Percentiles rank a stretch among this genome's conserved stretches.
Evolutionary conservation across 2,329 filamentous ascomycete species (phyloP).

Genomic region (Aureobasidium lini): DNA sequence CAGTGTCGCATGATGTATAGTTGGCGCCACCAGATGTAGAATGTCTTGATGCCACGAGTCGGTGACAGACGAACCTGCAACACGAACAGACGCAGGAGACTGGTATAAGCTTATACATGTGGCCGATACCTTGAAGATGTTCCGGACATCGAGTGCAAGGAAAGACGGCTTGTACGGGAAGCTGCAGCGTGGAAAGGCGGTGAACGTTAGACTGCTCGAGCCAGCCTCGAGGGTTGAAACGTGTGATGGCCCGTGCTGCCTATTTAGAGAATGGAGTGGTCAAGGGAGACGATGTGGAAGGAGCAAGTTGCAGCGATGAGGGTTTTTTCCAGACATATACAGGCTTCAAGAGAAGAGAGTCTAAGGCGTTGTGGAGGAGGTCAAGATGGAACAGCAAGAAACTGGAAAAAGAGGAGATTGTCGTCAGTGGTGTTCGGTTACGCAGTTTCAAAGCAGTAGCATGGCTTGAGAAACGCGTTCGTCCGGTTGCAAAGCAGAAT

Average conservation of each 20-base stretch:
- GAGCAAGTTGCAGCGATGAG: neutral
- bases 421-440: neutral
- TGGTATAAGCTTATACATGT: neutral
- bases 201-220: conserved; percentile 4
- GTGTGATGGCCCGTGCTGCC: conserved; percentile 1
- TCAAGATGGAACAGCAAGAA: neutral
- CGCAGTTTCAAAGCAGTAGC: neutral
- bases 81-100: neutral
- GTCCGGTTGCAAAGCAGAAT: neutral
- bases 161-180: neutral
- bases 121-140: neutral
- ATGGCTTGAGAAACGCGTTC: neutral
- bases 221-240: conserved; percentile 2
- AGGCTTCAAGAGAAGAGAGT: neutral
- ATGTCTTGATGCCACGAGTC: neutral
- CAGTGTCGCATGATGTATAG: neutral
- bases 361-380: neutral
- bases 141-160: neutral
- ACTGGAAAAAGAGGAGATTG: neutral
- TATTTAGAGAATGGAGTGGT: neutral
- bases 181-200: neutral
- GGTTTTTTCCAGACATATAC: neutral
- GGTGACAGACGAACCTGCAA: neutral
- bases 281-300: neutral
- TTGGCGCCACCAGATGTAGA: neutral